Conservation (phyloP, 2,329 filamentous ascomycete species). For the Trichoderma harzianum region DNA sequence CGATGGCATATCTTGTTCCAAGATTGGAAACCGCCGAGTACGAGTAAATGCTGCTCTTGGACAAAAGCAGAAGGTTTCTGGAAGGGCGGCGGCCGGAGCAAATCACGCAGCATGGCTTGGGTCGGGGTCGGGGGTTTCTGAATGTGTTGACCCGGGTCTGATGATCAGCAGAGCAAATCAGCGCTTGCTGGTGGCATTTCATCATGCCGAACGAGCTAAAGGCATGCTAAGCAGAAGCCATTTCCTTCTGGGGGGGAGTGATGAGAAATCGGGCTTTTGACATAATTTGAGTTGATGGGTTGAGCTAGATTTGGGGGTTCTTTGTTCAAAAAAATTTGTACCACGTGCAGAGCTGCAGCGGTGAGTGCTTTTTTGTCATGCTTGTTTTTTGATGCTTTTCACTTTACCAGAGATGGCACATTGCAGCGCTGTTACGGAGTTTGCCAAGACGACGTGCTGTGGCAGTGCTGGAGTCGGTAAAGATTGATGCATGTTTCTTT, state of each 20-base stretch:
- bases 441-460: not conserved
- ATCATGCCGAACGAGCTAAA: not conserved
- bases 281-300: not conserved
- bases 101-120: not conserved
- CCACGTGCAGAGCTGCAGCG: not conserved
- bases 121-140: conserved; percentile 9
- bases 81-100: conserved; percentile 14
- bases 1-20: not conserved
- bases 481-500: not conserved
- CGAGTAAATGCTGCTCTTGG: not conserved
- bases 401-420: not conserved
- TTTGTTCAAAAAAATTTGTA: not conserved
- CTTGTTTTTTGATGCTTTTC: not conserved
- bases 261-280: not conserved
- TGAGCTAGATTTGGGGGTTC: not conserved
- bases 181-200: not conserved
- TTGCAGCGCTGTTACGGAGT: not conserved
- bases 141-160: conserved; percentile 9
- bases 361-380: not conserved
- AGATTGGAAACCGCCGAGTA: not conserved
- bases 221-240: not conserved
- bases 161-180: conserved; percentile 4
- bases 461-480: not conserved
- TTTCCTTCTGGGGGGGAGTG: not conserved
- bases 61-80: conserved; percentile 7